Base-by-base conservation (phyloP, 2,329 filamentous ascomycete genomes). In the Pseudogymnoascus sp. region DNA sequence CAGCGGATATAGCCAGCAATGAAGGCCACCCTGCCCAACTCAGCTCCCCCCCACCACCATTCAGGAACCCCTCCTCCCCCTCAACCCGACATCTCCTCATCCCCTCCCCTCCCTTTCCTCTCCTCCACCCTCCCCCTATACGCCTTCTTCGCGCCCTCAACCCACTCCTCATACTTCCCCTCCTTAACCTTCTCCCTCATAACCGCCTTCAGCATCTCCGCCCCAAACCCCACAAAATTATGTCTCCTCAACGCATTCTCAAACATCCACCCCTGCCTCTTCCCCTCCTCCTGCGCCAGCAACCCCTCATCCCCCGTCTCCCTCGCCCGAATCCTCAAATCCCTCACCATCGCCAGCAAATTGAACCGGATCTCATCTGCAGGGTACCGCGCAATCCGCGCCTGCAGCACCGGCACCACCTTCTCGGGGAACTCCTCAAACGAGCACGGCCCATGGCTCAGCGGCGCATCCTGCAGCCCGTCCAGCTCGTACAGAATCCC, bases 151-250 rank as follows among this genome's bases (percentile, higher is more conserved):
- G 86, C 86, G 9, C 53, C 86, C 62, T 84, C 83, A 15, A 95
- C 77, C 90, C 91, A 96, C 70, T 79, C 78, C 1, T 88, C 82
- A 74, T 93, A 95, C 11, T 80, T 86, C 0, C 84, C 88, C 67
- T 88, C 82, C 65, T 81, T 79, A 42, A 96, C 73, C 80, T 96
- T 96, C 65, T 78, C 75, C 67, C 77, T 81, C n/a, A 91, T 89
- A 3, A 97, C 93, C 0, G 87, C 89, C 80, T 95, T 96, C 70
- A 96, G 78, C 65, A 97, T 81, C 79, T 97, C 92, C 11, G 91
- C 92, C 2, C 93, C 89, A 71, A 99, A 97, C 0, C 92, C 93
- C 0, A 99, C 90, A 78, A 99, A 99, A 76, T 99, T 99, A 76
- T 96, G 93, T 70, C 90, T 81, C 65, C 95, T 80, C 71, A 99